Base-by-base conservation (phyloP, 495 filamentous ascomycete species). In the Penicillium mononematosum region DNA sequence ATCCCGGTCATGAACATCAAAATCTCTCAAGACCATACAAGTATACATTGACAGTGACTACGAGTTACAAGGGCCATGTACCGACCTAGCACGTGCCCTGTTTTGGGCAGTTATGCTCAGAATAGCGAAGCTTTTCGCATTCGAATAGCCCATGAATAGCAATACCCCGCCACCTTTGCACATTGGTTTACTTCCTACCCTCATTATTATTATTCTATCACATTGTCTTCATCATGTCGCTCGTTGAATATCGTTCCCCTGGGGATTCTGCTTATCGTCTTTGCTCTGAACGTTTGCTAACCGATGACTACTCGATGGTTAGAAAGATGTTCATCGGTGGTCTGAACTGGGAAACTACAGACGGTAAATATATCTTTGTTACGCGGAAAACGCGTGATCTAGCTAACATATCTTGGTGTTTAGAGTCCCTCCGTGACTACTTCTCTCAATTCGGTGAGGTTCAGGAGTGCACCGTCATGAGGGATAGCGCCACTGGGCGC, bases 241-340 rank as follows among this genome's bases (percentile, higher is more conserved):
- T 24, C 25, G 4, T 29, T 38, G 34, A n/a, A 38, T 16, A 38
- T n/a, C 34, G 2, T 32, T 38, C 17, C 34, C 44, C 41, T 29
- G 34, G 34, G 0, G 16, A 22, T 16, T 58, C 24, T 34, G 17
- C 3, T 25, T 47, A 45, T 31, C 8, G 27, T 11, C 32, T 41
- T 31, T 7, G 12, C 10, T 12, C 27, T 34, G 20, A 19, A 24
- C 31, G 10, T 17, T 24, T 10, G 22, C 22, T 58, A 14, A 46
- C 60, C 50, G 52, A 66, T 71, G 60, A 73, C 66, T 8, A 29
- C 7, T 9, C 27, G 16, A 29, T 39, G 4, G 65, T 52, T 71
- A 98, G 94, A 63, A 98, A 98, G 77, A 98, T 98, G 94, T 98
- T 98, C 64, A 98, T 98, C 77, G 94, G 94, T 64, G 94, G 94